Evolutionary conservation across 1,139 yeast species (phyloP).

Genomic region (Kodamaea plutei): DNA sequence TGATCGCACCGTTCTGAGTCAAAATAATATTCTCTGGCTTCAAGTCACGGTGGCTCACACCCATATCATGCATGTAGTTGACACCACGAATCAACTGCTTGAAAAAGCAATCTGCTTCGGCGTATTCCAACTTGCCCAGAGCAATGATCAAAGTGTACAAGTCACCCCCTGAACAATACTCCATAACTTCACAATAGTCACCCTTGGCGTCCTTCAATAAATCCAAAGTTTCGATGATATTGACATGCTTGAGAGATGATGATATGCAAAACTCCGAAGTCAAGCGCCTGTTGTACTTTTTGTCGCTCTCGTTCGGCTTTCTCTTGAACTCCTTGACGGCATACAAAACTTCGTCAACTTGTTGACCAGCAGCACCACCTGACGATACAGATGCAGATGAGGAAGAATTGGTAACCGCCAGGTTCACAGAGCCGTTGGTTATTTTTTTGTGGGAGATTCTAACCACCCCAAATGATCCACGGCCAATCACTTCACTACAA

Average conservation of each 20-base stretch:
- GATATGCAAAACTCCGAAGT: conserved; percentile 47
- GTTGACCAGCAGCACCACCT: conserved; percentile 7
- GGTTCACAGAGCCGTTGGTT: background rate
- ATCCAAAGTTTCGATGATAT: conserved; percentile 81
- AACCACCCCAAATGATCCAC: conserved; percentile 48
- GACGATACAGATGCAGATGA: conserved; percentile 3
- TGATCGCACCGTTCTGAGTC: conserved; percentile 74
- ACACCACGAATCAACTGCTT: conserved; percentile 90
- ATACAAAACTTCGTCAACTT: conserved; percentile 33
- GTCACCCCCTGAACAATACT: conserved; percentile 94
- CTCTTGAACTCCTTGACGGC: conserved; percentile 48
- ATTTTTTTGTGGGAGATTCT: conserved; percentile 41
- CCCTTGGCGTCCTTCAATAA: conserved; percentile 86
- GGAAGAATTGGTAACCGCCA: conserved; percentile 1
- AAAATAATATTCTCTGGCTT: conserved; percentile 89
- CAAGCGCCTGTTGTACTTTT: conserved; percentile 41
- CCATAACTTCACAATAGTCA: conserved; percentile 95
- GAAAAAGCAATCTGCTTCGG: conserved; percentile 94
- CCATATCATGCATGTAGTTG: conserved; percentile 95
- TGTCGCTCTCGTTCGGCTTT: conserved; percentile 40
- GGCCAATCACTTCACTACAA: conserved; percentile 48
- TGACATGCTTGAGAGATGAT: conserved; percentile 43
- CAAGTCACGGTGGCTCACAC: conserved; percentile 91
- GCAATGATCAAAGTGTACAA: conserved; percentile 80
- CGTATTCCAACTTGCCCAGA: conserved; percentile 75